These are phyloP conservation scores for Coccomyxa subellipsoidea DNA, from an alignment of 163 green algal species.

Conservation along the genomic window DNA sequence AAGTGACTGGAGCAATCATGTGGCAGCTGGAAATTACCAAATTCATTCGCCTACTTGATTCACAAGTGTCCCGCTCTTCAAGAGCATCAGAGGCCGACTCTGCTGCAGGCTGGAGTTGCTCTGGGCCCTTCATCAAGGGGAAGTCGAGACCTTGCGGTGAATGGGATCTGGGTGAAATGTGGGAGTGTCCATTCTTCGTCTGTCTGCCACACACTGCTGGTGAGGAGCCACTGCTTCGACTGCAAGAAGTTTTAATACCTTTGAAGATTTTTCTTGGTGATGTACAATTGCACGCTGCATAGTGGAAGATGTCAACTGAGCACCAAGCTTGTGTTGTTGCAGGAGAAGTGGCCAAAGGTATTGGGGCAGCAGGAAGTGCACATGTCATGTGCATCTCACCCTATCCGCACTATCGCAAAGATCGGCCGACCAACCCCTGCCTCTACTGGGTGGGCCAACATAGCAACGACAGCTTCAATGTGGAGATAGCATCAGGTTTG, in stretches of 20 bases:
- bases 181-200: conserved; percentile 36
- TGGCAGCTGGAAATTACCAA: no score
- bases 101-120: conserved; percentile 29
- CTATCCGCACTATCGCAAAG: conserved; percentile 29
- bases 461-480: conserved; percentile 19
- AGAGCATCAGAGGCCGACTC: neutral
- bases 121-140: conserved; percentile 20
- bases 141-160: conserved; percentile 19
- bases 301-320: no score
- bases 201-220: neutral
- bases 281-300: no score
- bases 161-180: conserved; percentile 31
- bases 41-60: no score
- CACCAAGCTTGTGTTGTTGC: neutral
- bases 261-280: no score
- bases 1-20: no score
- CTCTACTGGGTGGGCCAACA: conserved; percentile 32
- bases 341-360: neutral
- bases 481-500: conserved; percentile 20
- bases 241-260: neutral
- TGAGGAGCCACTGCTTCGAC: neutral
- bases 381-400: conserved; percentile 35
- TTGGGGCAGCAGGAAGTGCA: neutral
- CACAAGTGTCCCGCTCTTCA: neutral
- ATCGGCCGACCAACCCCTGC: conserved; percentile 32